Percentiles rank a stretch among this genome's conserved stretches.
Conservation (phyloP, 2,329 filamentous ascomycete species). For the Ceratocystis eucalypticola region DNA sequence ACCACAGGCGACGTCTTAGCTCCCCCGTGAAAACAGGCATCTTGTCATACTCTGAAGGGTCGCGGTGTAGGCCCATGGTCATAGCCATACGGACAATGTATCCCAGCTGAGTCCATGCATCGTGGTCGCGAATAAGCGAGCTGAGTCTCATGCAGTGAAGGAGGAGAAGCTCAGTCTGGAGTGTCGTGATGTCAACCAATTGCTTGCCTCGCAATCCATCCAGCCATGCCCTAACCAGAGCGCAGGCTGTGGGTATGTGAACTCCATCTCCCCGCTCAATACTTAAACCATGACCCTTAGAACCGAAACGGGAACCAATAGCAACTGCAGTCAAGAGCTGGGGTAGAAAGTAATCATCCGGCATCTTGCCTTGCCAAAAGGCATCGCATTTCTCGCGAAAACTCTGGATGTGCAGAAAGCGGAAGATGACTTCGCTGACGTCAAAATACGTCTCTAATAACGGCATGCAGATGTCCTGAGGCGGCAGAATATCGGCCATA, state of each 20-base stretch:
- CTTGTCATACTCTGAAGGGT: constrained; percentile 40
- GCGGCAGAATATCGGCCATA: constrained; percentile 43
- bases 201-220: constrained; percentile 40
- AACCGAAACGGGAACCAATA: constrained; percentile 40
- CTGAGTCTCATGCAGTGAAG: constrained; percentile 41
- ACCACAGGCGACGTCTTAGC: constrained; percentile 42
- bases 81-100: constrained; percentile 43
- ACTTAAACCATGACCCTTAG: constrained; percentile 36
- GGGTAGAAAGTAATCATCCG: constrained; percentile 39
- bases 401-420: constrained; percentile 39
- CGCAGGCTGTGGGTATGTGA: constrained; percentile 43
- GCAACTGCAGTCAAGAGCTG: constrained; percentile 41
- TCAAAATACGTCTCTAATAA: constrained; percentile 37
- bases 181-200: constrained; percentile 37
- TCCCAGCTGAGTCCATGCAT: constrained; percentile 42
- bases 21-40: constrained; percentile 41
- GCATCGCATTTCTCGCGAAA: constrained; percentile 38
- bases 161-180: constrained; percentile 42
- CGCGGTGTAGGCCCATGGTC: constrained; percentile 45
- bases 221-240: constrained; percentile 41
- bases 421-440: constrained; percentile 40
- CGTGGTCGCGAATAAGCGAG: constrained; percentile 35
- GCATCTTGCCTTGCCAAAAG: constrained; percentile 38
- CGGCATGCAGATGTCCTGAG: constrained; percentile 37
- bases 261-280: constrained; percentile 41